Conservation (phyloP, 352 stramenopile genomes). For the Pythium aphanidermatum region DNA sequence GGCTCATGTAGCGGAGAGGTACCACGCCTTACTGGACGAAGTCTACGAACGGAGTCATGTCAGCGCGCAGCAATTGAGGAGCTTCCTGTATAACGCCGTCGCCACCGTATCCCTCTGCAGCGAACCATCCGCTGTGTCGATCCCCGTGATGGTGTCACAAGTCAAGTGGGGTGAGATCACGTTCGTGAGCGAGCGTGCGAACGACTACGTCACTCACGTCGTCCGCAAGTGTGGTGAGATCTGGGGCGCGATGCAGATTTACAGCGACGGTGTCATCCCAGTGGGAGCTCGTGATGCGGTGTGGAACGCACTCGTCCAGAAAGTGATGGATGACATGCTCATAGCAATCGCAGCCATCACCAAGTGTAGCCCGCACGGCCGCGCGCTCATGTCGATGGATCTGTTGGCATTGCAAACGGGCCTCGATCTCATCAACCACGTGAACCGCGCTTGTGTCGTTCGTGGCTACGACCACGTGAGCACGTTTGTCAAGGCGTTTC, state of each 20-base stretch:
- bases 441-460: constrained; percentile 38
- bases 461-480: constrained; percentile 64
- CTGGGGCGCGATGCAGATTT: constrained; percentile 65
- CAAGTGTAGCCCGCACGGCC: constrained; percentile 92
- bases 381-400: constrained; percentile 96
- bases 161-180: constrained; percentile 58
- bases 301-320: constrained; percentile 78
- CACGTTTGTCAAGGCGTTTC: constrained; percentile 89
- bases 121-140: constrained; percentile 31
- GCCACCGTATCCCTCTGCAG: constrained; percentile 30
- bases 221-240: constrained; percentile 79
- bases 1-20: constrained; percentile 58
- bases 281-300: constrained; percentile 65
- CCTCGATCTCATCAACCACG: constrained; percentile 76
- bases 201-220: constrained; percentile 74
- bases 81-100: constrained; percentile 57
- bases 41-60: constrained; percentile 46
- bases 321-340: constrained; percentile 87
- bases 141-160: constrained; percentile 31
- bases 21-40: constrained; percentile 65
- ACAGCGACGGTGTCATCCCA: constrained; percentile 58
- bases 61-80: constrained; percentile 45
- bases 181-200: constrained; percentile 63
- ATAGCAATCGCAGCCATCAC: constrained; percentile 87
- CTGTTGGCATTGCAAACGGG: constrained; percentile 87